Evolutionary conservation across 108 stramenopile genomes (phyloP), one percentile per base, ranked within the genome.

Genomic region (Pseudonitzschia pungens): DNA sequence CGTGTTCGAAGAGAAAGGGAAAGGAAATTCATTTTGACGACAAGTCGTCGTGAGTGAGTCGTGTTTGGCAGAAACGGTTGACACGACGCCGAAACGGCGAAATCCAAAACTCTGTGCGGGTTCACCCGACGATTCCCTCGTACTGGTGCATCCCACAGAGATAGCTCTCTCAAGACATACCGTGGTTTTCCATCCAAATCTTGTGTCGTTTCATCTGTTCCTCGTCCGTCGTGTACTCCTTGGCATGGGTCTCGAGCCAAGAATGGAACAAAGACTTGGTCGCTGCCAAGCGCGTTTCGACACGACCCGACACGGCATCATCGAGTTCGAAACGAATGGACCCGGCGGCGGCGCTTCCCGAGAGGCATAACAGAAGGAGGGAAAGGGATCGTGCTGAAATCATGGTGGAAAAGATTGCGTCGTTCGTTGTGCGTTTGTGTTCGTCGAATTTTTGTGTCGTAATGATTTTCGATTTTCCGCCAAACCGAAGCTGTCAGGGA

Each of bases 121-220:
- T n/a, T n/a, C n/a, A n/a, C n/a, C n/a, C n/a, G n/a, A n/a, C n/a
- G n/a, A n/a, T n/a, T n/a, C n/a, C n/a, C n/a, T n/a, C n/a, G n/a
- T n/a, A n/a, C n/a, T n/a, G n/a, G n/a, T n/a, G n/a, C n/a, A n/a
- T n/a, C 6, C 36, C 36, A 36, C 36, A 36, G 6, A 2, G 6
- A 36, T 36, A 36, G 18, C 14, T 2, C 2, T 18, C 48, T 51
- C n/a, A 31, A 24, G n/a, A 69, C 62, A 63, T 76, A 95, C 94
- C 83, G 74, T 95, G 82, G 83, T 95, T 95, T 42, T 91, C 78
- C 32, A 84, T 62, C 88, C 90, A 95, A 24, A 88, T 71, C 71
- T 79, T 45, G 69, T 87, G 44, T 33, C 88, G 79, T 36, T 76
- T 36, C 27, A 64, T 72, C 72, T 71, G 71, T 71, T 86, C 86